Percentiles rank a stretch among this genome's conserved stretches.
Conservation (phyloP, 2,329 filamentous ascomycete species). For the Penicillium sp. region DNA sequence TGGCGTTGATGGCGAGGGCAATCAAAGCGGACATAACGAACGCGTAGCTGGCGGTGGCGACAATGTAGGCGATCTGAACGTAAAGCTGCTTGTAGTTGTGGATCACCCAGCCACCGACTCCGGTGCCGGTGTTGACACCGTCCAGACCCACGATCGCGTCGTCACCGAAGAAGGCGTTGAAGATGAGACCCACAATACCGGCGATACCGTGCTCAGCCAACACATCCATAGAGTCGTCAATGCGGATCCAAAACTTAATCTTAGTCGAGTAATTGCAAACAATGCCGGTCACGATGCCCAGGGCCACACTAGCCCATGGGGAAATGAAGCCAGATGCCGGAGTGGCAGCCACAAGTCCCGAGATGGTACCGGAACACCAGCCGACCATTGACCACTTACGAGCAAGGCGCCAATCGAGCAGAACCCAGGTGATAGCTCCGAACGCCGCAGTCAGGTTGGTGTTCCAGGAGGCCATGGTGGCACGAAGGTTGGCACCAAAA, state of each 20-base stretch:
- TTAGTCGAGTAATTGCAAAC: constrained; percentile 86
- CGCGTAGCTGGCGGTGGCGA: constrained; percentile 65
- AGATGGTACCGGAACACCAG: constrained; percentile 87
- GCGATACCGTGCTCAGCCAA: constrained; percentile 88
- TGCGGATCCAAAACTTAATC: constrained; percentile 73
- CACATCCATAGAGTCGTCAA: constrained; percentile 87
- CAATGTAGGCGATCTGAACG: constrained; percentile 69
- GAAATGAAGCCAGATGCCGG: constrained; percentile 78
- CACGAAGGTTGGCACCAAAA: constrained; percentile 91
- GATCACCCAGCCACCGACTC: constrained; percentile 68
- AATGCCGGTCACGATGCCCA: constrained; percentile 64
- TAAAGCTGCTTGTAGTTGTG: constrained; percentile 70
- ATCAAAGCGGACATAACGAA: constrained; percentile 69
- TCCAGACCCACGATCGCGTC: constrained; percentile 74
- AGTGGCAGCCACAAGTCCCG: constrained; percentile 83
- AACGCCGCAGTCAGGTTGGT: constrained; percentile 92
- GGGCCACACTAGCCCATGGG: constrained; percentile 62
- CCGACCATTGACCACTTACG: constrained; percentile 94
- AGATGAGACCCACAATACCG: constrained; percentile 75
- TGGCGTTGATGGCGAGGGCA: constrained; percentile 68
- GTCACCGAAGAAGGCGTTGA: constrained; percentile 76
- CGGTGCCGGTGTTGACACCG: constrained; percentile 55
- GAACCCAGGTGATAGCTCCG: constrained; percentile 86
- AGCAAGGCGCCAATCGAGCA: constrained; percentile 92
- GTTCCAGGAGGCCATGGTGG: constrained; percentile 98